Conservation (phyloP, 73 alveolate genomes). For the Paramecium bursaria region DNA sequence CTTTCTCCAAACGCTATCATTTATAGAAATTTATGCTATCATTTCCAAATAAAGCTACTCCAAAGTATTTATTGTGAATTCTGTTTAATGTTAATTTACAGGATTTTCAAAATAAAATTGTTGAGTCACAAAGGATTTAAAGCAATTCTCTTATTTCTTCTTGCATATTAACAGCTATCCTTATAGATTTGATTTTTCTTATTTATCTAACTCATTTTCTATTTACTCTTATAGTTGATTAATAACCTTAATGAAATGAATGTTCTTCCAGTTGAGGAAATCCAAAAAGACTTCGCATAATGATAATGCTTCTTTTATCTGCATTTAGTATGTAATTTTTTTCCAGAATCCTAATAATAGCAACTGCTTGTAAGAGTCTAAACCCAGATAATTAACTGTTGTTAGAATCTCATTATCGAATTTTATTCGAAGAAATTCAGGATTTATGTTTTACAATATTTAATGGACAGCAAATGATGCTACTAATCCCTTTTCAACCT, state of each 20-base stretch:
- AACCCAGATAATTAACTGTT: conserved; percentile 36
- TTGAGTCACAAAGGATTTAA: too few species aligned
- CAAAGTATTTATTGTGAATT: conserved; percentile 5
- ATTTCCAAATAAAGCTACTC: conserved; percentile 21
- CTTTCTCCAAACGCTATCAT: neutral
- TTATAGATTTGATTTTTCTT: too few species aligned
- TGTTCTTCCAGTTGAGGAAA: conserved; percentile 33
- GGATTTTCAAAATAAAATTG: too few species aligned
- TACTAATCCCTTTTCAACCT: conserved; percentile 74
- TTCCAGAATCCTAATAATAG: conserved; percentile 72
- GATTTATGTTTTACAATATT: conserved; percentile 79
- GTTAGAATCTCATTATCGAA: conserved; percentile 65
- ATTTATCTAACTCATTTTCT: too few species aligned
- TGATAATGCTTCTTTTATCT: conserved; percentile 36
- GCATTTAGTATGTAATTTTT: conserved; percentile 63
- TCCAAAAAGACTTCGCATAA: conserved; percentile 62
- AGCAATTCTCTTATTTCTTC: too few species aligned
- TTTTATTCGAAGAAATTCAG: conserved; percentile 75
- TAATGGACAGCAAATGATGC: conserved; percentile 89
- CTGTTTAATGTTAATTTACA: neutral
- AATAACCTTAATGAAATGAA: neutral
- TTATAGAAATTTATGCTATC: neutral
- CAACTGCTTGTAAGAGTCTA: conserved; percentile 49
- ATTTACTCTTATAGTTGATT: neutral
- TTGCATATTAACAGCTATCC: too few species aligned